Evolutionary conservation across 139 green algal species (phyloP), one percentile per base, ranked within the genome.

Genomic region (Asterochloris erici): DNA sequence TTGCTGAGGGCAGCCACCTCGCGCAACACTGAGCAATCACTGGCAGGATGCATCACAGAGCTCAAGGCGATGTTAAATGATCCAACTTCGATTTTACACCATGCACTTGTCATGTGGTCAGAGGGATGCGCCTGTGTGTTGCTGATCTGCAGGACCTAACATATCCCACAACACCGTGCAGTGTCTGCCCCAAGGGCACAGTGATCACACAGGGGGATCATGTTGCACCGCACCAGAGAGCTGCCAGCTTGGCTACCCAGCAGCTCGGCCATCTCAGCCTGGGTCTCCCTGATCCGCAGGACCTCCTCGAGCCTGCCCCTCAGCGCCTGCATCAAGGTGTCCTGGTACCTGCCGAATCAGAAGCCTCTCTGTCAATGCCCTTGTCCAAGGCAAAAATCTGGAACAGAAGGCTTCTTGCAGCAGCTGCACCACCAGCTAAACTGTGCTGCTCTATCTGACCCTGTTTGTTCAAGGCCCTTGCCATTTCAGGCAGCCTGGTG

Each of bases 261-360:
- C 66, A 96, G 86, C 66, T 84, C 84, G 9, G 81, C 60, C n/a
- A 96, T 83, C 83, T 94, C 89, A 12, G 92, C 89, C 66, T 93
- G 85, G 26, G 87, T 84, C 47, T 95, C 91, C 1, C 90, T 87
- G 63, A 96, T 92, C 47, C 12, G 24, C 13, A 84, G 11, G 78
- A 94, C 88, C 87, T 93, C 86, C 29, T 95, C 91, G 54, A 91
- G 28, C 0, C 91, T 82, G 63, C 88, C 85, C 16, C 85, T 84
- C 23, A 93, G 83, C 0, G 84, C 81, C 0, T 68, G 29, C 23
- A 93, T n/a, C 24, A 85, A 83, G 1, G 63, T 60, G 78, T 94
- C 89, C 14, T 47, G 27, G 29, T 88, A 90, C 60, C 84, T 66
- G n/a, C 11, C 21, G 19, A 87, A 85, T 63, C 85, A 63, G 88